phyloP scores from a whole-genome alignment of 164 flowering plant genomes.

The Tetrastigma voinierianum region DNA sequence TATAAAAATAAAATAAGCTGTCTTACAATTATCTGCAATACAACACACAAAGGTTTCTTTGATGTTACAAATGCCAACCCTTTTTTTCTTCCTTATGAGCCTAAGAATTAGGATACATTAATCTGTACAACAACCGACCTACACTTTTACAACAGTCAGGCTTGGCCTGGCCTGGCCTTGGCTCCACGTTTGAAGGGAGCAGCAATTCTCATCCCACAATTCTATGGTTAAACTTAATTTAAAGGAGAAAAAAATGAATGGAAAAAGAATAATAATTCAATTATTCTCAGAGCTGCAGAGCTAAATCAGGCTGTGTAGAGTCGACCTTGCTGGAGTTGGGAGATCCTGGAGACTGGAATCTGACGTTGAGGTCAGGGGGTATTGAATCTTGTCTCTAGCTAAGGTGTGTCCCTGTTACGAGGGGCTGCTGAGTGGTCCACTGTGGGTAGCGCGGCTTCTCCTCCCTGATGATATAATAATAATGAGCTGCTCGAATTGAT shows the following conservation, averaged over 20 bases:
- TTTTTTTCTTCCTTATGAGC: slow-evolving; percentile 2
- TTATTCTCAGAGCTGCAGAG: slow-evolving; percentile 56
- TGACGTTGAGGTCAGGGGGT: slow-evolving; percentile 58
- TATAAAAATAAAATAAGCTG: background rate
- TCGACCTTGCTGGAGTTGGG: slow-evolving; percentile 43
- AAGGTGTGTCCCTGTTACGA: slow-evolving; percentile 24
- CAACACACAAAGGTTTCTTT: slow-evolving; percentile 8
- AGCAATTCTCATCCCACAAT: slow-evolving; percentile 4
- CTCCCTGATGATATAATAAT: slow-evolving; percentile 12
- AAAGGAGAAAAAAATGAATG: slow-evolving; percentile 2
- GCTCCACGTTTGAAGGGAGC: slow-evolving; percentile 9
- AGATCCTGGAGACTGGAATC: slow-evolving; percentile 53
- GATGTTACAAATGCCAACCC: slow-evolving; percentile 10
- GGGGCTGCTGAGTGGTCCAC: slow-evolving; percentile 19
- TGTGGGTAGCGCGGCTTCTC: slow-evolving; percentile 11
- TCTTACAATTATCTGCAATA: background rate
- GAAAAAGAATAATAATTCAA: slow-evolving; percentile 8
- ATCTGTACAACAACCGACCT: slow-evolving; percentile 27
- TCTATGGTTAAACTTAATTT: slow-evolving; percentile 14
- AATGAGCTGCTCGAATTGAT: slow-evolving; percentile 11
- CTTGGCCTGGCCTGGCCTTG: slow-evolving; percentile 5
- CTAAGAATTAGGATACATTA: slow-evolving; percentile 16
- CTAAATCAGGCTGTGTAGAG: slow-evolving; percentile 59
- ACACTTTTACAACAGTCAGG: slow-evolving; percentile 17
- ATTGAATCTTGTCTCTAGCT: slow-evolving; percentile 32